Evolutionary conservation across 495 filamentous ascomycete genomes (phyloP).

Genomic region (Letharia lupina): DNA sequence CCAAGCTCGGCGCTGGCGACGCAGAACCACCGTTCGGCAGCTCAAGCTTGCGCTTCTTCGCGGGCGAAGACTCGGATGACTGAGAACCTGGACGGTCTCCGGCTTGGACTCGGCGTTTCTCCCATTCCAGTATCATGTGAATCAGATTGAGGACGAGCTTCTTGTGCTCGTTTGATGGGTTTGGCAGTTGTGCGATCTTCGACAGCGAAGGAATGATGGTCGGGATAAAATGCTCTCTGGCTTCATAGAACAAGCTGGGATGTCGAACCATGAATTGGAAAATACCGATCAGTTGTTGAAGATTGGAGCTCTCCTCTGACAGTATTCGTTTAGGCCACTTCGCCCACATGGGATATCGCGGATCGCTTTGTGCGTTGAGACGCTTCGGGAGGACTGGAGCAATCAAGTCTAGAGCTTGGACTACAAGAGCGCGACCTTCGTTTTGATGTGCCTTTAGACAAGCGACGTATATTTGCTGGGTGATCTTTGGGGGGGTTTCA

Average conservation of each 20-base stretch:
- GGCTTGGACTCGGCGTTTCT: slow-evolving; percentile 64
- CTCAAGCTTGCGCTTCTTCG: slow-evolving; percentile 71
- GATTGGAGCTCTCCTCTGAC: slow-evolving; percentile 90
- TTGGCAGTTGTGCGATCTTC: slow-evolving; percentile 79
- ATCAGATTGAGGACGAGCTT: slow-evolving; percentile 87
- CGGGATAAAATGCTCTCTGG: slow-evolving; percentile 78
- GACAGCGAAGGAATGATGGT: slow-evolving; percentile 80
- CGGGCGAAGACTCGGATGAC: slow-evolving; percentile 58
- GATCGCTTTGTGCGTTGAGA: slow-evolving; percentile 38
- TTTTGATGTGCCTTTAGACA: slow-evolving; percentile 88
- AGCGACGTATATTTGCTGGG: slow-evolving; percentile 85
- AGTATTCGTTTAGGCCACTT: slow-evolving; percentile 85
- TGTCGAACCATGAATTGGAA: slow-evolving; percentile 94
- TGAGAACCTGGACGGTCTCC: slow-evolving; percentile 36
- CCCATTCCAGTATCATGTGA: slow-evolving; percentile 85
- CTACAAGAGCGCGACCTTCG: slow-evolving; percentile 85
- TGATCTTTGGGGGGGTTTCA: slow-evolving; percentile 93
- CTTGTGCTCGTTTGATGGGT: slow-evolving; percentile 84
- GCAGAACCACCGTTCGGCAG: slow-evolving; percentile 33
- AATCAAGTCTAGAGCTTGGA: slow-evolving; percentile 87
- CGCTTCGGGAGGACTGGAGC: slow-evolving; percentile 84
- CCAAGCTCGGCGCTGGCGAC: slow-evolving; percentile 38
- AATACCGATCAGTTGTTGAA: slow-evolving; percentile 93
- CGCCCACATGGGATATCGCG: slow-evolving; percentile 71
- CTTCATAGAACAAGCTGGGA: slow-evolving; percentile 89